Evolutionary conservation across 768 basidiomycete species (phyloP).

Genomic region (Hemileccinum impolitum): DNA sequence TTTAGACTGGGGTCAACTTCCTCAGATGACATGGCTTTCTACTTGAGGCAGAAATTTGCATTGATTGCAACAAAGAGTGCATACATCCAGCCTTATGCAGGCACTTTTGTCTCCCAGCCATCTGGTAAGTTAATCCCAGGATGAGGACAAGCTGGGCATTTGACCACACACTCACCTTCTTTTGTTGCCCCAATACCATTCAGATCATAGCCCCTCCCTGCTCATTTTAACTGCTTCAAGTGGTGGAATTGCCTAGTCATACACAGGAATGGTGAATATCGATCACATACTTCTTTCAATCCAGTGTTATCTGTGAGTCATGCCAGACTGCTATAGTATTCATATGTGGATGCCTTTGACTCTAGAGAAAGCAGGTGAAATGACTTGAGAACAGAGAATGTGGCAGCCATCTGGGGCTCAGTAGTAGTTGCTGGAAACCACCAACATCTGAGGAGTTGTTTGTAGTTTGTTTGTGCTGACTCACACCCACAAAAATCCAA

Average conservation of each 20-base stretch:
- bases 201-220: background rate
- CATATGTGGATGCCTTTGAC: background rate
- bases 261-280: too few relatives aligned
- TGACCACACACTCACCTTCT: background rate
- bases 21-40: conserved; percentile 9
- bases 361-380: background rate
- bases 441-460: background rate
- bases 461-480: background rate
- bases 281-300: too few relatives aligned
- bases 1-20: conserved; percentile 18
- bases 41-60: conserved; percentile 12
- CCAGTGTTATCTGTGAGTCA: too few relatives aligned
- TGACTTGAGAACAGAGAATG: background rate
- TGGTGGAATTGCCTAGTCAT: background rate
- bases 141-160: conserved; percentile 7
- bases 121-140: conserved; percentile 1
- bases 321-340: too few relatives aligned
- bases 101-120: background rate
- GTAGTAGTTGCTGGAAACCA: background rate
- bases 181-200: background rate
- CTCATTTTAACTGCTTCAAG: conserved; percentile 1
- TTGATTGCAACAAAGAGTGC: conserved; percentile 19
- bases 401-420: background rate
- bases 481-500: conserved; percentile 23
- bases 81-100: conserved; percentile 14